Base-by-base conservation (phyloP, 2,329 filamentous ascomycete genomes). In the Fusarium aywerte region DNA sequence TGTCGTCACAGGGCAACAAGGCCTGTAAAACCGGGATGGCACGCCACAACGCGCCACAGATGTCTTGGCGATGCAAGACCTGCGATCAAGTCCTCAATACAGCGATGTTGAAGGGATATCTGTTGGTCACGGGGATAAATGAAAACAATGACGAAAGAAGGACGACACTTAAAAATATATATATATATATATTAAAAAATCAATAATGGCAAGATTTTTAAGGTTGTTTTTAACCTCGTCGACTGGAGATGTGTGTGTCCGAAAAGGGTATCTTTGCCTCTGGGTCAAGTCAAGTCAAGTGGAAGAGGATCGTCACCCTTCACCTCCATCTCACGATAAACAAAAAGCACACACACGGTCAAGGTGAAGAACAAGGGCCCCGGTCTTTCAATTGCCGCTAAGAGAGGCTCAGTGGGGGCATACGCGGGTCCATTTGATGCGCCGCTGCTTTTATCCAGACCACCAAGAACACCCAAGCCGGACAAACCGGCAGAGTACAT, bases 1-100 rank as follows among this genome's bases (percentile, higher is more conserved):
- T 73, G 71, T 74, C 71, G 71, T 74, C 71, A 73, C 71, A 74
- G 71, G 68, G 68, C 68, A 61, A 55, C 58, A 49, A 39, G 51
- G 47, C 68, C 57, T 56, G 23, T 32, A 50, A 52, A 51, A 52
- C 58, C 31, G 42, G 65, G 59, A 66, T 70, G 23, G 45, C 21
- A 67, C 66, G 70, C 70, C 66, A 70, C 66, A 42, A 21, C 44
- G 50, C 59, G 68, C 70, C 68, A 73, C 70, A 53, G 53, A 50
- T 35, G 44, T 61, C 63, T 71, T 62, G 68, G 60, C 66, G 23
- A 36, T 40, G 27, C 33, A 32, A 48, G 44, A 64, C 25, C 21
- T 44, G 29, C 29, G 39, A 47, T 36, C 16, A n/a, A n/a, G 25
- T 33, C 21, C 16, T 53, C 21, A 27, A 9, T 23, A 25, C 18